Conservation (phyloP, 1,284 basidiomycete species). For the Ustilago loliicola region DNA sequence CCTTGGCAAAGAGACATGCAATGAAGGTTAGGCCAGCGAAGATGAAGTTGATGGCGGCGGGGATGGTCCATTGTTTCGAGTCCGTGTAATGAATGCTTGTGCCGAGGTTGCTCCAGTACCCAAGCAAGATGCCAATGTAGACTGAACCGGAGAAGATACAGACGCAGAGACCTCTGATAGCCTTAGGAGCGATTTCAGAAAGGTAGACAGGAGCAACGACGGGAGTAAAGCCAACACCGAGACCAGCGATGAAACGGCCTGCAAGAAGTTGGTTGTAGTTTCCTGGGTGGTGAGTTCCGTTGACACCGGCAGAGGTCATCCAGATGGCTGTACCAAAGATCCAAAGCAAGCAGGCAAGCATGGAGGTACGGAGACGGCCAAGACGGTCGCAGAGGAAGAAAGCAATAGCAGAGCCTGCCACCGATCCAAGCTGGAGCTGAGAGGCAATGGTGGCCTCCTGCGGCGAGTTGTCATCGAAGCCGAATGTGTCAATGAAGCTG, state of each 20-base stretch:
- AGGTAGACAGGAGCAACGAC: constrained; percentile 53
- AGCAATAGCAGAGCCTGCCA: constrained; percentile 56
- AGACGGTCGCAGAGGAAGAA: constrained; percentile 56
- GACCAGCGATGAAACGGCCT: constrained; percentile 55
- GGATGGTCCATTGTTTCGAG: constrained; percentile 48
- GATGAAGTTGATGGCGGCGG: constrained; percentile 56
- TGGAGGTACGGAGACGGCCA: constrained; percentile 50
- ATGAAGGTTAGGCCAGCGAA: constrained; percentile 53
- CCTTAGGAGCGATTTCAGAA: constrained; percentile 52
- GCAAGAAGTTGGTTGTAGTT: constrained; percentile 54
- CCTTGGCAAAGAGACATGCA: constrained; percentile 45
- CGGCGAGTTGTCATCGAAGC: constrained; percentile 49
- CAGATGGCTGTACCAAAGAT: constrained; percentile 57
- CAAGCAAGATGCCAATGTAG: constrained; percentile 48
- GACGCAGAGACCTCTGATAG: constrained; percentile 50
- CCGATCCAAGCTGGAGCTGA: constrained; percentile 54
- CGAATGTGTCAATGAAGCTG: constrained; percentile 44
- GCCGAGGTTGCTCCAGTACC: constrained; percentile 46
- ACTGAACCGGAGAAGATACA: constrained; percentile 49
- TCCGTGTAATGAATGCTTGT: constrained; percentile 23
- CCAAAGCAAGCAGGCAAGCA: constrained; percentile 57
- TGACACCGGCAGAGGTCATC: constrained; percentile 49
- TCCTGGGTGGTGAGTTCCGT: constrained; percentile 35
- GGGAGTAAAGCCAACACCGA: constrained; percentile 58
- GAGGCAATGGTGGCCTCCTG: constrained; percentile 52